Evolutionary conservation across 139 green algal species (phyloP).

Genomic region (Axilococcus clingmanii): DNA sequence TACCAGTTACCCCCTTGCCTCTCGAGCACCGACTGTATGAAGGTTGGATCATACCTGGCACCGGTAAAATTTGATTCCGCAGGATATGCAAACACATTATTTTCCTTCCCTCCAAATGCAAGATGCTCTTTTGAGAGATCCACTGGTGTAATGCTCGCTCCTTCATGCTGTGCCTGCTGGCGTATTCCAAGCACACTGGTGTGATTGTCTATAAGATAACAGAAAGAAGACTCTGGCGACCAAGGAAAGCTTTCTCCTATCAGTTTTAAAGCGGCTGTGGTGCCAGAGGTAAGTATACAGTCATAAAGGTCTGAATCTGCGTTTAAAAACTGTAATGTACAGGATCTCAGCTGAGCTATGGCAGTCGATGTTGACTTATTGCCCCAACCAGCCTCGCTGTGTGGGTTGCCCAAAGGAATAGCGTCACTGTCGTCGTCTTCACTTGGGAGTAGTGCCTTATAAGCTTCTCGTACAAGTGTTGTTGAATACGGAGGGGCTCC

Average conservation of each 20-base stretch:
- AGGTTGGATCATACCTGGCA: constrained; percentile 22
- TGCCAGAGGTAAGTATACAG: constrained; percentile 31
- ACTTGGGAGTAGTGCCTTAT: background rate
- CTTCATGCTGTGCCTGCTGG: constrained; percentile 35
- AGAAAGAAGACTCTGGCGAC: constrained; percentile 27
- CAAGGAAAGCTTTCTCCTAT: constrained; percentile 76
- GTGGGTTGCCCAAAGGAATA: constrained; percentile 15
- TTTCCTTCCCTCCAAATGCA: constrained; percentile 2
- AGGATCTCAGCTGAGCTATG: constrained; percentile 9
- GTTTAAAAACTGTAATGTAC: constrained; percentile 32
- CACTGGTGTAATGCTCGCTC: background rate
- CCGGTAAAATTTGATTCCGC: constrained; percentile 85
- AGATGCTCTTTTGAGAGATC: constrained; percentile 8
- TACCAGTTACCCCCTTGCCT: constrained; percentile 32
- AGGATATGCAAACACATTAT: constrained; percentile 67
- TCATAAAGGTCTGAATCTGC: constrained; percentile 25
- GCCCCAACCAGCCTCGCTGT: constrained; percentile 19
- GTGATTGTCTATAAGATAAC: constrained; percentile 61
- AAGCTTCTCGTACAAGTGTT: constrained; percentile 22
- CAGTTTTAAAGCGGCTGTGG: constrained; percentile 57
- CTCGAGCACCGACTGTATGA: constrained; percentile 17
- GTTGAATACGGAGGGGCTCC: constrained; percentile 51
- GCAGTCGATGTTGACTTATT: background rate
- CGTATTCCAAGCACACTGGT: constrained; percentile 79
- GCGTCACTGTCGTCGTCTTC: background rate